Evolutionary conservation across 371 early-diverging fungal genomes (phyloP).

Genomic region (Mucor mucedo): DNA sequence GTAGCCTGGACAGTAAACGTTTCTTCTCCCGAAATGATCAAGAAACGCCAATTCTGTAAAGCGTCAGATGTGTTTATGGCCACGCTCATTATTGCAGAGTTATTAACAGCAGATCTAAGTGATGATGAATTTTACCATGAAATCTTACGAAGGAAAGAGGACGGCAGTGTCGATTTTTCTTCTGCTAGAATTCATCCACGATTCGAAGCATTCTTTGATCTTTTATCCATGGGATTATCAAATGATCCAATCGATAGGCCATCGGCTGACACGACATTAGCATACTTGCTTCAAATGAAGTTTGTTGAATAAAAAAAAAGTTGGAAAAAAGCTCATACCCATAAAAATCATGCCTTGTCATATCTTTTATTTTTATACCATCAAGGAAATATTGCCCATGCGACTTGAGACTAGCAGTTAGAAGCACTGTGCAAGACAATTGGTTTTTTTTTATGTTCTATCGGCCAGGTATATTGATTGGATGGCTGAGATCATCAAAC

Average conservation of each 20-base stretch:
- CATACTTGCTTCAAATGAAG: neutral
- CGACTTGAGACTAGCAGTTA: too few relatives aligned
- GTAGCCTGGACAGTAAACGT: slow-evolving; percentile 44
- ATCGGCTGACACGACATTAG: slow-evolving; percentile 12
- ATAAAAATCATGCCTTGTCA: too few relatives aligned
- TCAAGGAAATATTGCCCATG: too few relatives aligned
- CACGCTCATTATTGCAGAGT: slow-evolving; percentile 34
- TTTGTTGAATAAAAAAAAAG: too few relatives aligned
- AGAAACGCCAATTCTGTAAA: slow-evolving; percentile 22
- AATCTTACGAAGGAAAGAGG: slow-evolving; percentile 14
- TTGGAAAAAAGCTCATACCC: too few relatives aligned
- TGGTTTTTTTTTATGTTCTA: too few relatives aligned
- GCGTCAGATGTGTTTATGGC: slow-evolving; percentile 50
- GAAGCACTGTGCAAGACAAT: too few relatives aligned
- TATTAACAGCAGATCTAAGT: slow-evolving; percentile 28
- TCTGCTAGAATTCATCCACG: slow-evolving; percentile 11
- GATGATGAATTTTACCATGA: slow-evolving; percentile 28
- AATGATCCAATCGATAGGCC: slow-evolving; percentile 13
- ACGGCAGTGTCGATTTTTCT: slow-evolving; percentile 24
- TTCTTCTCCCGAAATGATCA: slow-evolving; percentile 46
- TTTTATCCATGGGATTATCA: slow-evolving; percentile 19
- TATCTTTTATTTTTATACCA: too few relatives aligned
- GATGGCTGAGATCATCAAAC: too few relatives aligned
- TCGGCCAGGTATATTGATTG: too few relatives aligned
- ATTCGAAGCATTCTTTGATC: slow-evolving; percentile 17